Conservation (phyloP, 192 early-diverging fungal genomes). For the Backusella macrospora region DNA sequence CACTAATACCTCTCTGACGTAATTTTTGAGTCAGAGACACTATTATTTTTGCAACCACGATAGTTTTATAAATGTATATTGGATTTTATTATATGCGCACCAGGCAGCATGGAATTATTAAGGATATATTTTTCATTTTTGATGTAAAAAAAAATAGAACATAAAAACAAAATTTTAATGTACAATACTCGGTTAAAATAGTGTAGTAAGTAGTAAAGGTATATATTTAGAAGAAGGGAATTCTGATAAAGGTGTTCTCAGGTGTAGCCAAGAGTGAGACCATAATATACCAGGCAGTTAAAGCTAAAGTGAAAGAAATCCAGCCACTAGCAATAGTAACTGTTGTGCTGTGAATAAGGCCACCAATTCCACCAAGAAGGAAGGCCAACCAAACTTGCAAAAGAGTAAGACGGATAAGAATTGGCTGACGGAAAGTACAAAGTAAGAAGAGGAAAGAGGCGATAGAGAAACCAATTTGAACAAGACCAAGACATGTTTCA, state of each 20-base stretch:
- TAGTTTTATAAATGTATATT: too few relatives aligned
- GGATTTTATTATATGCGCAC: too few relatives aligned
- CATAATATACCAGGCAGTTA: slow-evolving; percentile 33
- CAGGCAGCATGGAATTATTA: too few relatives aligned
- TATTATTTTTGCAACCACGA: too few relatives aligned
- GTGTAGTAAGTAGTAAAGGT: too few relatives aligned
- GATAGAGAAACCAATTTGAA: slow-evolving; percentile 23
- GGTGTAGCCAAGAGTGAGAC: slow-evolving; percentile 1
- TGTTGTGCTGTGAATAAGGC: background rate
- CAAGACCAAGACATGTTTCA: slow-evolving; percentile 12
- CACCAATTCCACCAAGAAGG: slow-evolving; percentile 23
- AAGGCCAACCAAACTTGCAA: slow-evolving; percentile 28
- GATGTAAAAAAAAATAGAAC: too few relatives aligned
- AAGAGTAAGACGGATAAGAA: slow-evolving; percentile 22
- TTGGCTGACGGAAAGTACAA: slow-evolving; percentile 26
- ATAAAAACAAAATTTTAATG: too few relatives aligned
- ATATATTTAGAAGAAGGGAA: slow-evolving; percentile 1
- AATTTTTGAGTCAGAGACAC: too few relatives aligned
- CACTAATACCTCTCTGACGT: too few relatives aligned
- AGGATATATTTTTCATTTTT: too few relatives aligned
- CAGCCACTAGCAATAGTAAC: slow-evolving; percentile 24
- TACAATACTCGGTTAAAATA: too few relatives aligned
- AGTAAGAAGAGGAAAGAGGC: slow-evolving; percentile 31
- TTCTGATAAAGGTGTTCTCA: background rate
- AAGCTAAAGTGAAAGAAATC: slow-evolving; percentile 26